Evolutionary conservation across 345 rosid genomes (phyloP).

Genomic region (Crucihimalaya himalaica): DNA sequence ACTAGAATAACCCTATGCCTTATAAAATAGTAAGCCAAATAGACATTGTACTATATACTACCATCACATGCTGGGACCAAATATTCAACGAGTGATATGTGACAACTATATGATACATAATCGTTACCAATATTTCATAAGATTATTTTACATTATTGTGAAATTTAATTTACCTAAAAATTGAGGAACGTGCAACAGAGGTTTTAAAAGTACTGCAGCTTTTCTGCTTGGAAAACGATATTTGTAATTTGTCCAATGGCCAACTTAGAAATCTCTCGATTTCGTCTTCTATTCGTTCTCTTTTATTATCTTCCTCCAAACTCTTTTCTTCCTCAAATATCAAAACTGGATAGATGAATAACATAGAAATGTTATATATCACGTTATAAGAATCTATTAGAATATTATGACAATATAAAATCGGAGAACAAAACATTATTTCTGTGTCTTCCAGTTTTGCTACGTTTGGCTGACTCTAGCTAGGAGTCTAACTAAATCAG

Average conservation of each 20-base stretch:
- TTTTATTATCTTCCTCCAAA: slow-evolving; percentile 14
- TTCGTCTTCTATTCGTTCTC: slow-evolving; percentile 22
- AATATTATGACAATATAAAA: background rate
- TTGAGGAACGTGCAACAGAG: slow-evolving; percentile 18
- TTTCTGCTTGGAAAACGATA: slow-evolving; percentile 28
- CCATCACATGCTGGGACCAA: slow-evolving; percentile 32
- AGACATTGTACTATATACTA: background rate
- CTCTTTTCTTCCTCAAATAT: background rate
- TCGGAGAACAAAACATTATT: background rate
- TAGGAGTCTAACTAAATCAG: background rate
- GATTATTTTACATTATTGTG: slow-evolving; percentile 3
- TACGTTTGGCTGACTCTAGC: background rate
- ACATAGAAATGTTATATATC: background rate
- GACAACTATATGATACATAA: slow-evolving; percentile 34
- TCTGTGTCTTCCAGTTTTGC: background rate
- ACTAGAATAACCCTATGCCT: background rate
- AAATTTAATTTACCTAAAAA: slow-evolving; percentile 2
- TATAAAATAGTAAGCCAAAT: background rate
- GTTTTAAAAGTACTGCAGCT: slow-evolving; percentile 27
- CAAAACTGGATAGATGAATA: background rate
- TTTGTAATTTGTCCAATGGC: slow-evolving; percentile 3
- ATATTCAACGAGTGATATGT: slow-evolving; percentile 24
- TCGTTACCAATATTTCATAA: slow-evolving; percentile 26
- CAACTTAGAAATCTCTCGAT: slow-evolving; percentile 15
- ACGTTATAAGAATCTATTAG: slow-evolving; percentile 17